Percentiles rank a stretch among this genome's conserved stretches.
phyloP scores from a whole-genome alignment of 2,329 filamentous ascomycete species.

The Penicillium nordicum region DNA sequence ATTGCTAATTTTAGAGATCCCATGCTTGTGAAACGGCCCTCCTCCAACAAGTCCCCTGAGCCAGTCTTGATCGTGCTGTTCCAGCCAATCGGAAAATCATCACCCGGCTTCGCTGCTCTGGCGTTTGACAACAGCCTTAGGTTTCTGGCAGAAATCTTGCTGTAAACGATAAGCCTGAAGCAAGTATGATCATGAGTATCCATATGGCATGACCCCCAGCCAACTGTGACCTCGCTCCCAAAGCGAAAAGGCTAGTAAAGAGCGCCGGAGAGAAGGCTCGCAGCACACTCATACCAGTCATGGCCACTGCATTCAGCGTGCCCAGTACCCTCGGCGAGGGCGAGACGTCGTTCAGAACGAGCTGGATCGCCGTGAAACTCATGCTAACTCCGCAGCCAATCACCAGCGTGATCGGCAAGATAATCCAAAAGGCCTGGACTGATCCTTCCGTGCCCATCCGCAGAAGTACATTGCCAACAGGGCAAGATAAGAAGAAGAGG shows the following conservation, averaged over 20 bases:
- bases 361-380: slow-evolving; percentile 68
- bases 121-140: not conserved
- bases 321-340: slow-evolving; percentile 64
- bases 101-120: not conserved
- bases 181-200: slow-evolving; percentile 36
- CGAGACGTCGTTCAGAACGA: slow-evolving; percentile 70
- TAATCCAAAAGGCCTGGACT: slow-evolving; percentile 55
- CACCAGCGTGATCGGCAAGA: slow-evolving; percentile 44
- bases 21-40: not conserved
- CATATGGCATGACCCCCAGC: slow-evolving; percentile 64
- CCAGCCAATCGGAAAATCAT: not conserved
- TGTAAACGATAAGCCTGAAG: slow-evolving; percentile 32
- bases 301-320: slow-evolving; percentile 66
- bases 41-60: not conserved
- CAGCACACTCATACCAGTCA: slow-evolving; percentile 60
- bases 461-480: slow-evolving; percentile 57
- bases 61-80: not conserved
- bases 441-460: slow-evolving; percentile 38
- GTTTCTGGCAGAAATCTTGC: slow-evolving; percentile 19
- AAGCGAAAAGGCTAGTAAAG: slow-evolving; percentile 65
- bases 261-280: slow-evolving; percentile 64
- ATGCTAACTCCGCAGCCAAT: slow-evolving; percentile 65
- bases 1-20: not conserved
- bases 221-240: slow-evolving; percentile 61
- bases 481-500: slow-evolving; percentile 56